Conservation (phyloP, 2,329 filamentous ascomycete species). For the Fusarium austroafricanum region DNA sequence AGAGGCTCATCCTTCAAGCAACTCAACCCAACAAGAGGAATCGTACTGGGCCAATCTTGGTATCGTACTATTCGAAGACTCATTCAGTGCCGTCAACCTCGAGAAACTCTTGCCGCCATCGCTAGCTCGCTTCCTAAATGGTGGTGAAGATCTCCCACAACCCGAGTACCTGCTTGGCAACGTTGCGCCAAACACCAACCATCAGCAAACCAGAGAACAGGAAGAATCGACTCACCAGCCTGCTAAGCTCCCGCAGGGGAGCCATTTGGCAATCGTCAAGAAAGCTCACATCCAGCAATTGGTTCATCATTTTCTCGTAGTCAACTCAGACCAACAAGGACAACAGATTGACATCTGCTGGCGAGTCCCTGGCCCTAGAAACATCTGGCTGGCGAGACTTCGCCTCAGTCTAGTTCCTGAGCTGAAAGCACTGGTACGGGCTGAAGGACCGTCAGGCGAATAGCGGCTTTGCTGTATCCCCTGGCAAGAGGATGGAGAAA, state of each 20-base stretch:
- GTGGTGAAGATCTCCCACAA: no score
- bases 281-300: rapidly evolving
- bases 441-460: no score
- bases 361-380: rapidly evolving
- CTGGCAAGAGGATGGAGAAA: no score
- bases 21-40: neutral
- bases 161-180: no score
- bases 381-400: neutral
- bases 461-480: no score
- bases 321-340: rapidly evolving
- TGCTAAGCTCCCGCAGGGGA: rapidly evolving
- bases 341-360: neutral
- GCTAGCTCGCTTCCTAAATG: neutral
- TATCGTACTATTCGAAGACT: no score
- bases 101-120: rapidly evolving
- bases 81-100: no score
- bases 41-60: no score
- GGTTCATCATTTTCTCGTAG: rapidly evolving
- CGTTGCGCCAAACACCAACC: neutral
- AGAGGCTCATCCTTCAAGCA: neutral
- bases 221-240: no score
- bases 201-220: no score
- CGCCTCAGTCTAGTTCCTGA: no score
- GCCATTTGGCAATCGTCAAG: rapidly evolving
- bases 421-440: no score